phyloP scores from a whole-genome alignment of 805 yeast species.

The Yarrowia sp. region DNA sequence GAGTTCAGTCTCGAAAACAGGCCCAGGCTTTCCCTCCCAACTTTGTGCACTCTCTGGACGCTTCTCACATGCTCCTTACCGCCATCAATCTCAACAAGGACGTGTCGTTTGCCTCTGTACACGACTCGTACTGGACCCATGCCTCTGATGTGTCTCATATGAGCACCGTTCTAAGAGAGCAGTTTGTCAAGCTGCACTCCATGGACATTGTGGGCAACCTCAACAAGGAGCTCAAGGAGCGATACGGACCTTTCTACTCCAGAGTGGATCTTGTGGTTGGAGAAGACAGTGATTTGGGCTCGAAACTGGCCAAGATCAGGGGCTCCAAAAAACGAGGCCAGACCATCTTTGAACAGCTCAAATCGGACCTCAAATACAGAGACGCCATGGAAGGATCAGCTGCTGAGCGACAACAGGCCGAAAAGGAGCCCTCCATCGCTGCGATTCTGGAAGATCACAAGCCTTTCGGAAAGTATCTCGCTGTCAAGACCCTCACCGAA shows the following conservation, averaged over 20 bases:
- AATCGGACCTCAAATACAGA: neutral
- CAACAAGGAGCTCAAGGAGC: conserved; percentile 72
- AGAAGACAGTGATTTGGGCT: neutral
- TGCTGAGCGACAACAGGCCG: neutral
- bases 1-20: conserved; percentile 86
- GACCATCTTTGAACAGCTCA: neutral
- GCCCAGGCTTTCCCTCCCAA: conserved; percentile 94
- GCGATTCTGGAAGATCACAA: neutral
- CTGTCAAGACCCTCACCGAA: neutral
- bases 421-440: neutral
- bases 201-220: conserved; percentile 69
- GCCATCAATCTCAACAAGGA: conserved; percentile 54
- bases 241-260: conserved; percentile 62
- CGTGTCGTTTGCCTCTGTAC: conserved; percentile 87
- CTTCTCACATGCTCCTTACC: conserved; percentile 92
- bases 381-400: neutral
- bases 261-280: neutral
- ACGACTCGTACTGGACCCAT: conserved; percentile 98
- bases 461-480: conserved; percentile 4
- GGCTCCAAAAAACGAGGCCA: neutral
- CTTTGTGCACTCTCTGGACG: conserved; percentile 91
- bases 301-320: neutral
- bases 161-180: conserved; percentile 69
- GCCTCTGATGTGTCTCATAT: conserved; percentile 75
- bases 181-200: conserved; percentile 74